These are phyloP conservation scores for Phialemoniopsis sp. DNA, from an alignment of 2,329 filamentous ascomycete species.

Conservation along the genomic window DNA sequence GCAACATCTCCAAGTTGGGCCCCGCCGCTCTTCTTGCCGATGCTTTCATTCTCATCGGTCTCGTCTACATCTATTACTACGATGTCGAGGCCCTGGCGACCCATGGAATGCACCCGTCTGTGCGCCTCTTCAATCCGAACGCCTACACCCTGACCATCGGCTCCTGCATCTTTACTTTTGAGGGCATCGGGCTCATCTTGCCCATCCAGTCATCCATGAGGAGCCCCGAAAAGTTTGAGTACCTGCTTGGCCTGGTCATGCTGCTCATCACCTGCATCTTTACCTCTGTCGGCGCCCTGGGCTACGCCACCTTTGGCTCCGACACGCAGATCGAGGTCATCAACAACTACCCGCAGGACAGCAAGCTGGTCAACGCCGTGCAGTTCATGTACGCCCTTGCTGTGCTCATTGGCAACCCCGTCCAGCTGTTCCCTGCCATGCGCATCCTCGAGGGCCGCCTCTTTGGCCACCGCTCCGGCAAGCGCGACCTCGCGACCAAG, in stretches of 20 bases:
- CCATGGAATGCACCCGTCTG: conserved; percentile 53
- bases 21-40: conserved; percentile 66
- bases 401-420: conserved; percentile 68
- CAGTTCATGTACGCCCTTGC: conserved; percentile 72
- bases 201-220: conserved; percentile 76
- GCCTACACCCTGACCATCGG: conserved; percentile 69
- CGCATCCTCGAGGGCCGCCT: conserved; percentile 66
- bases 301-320: conserved; percentile 69
- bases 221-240: conserved; percentile 62
- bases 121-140: conserved; percentile 66
- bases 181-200: conserved; percentile 72
- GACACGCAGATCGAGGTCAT: conserved; percentile 70
- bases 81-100: conserved; percentile 54
- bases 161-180: conserved; percentile 73
- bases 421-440: conserved; percentile 71
- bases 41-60: conserved; percentile 65
- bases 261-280: conserved; percentile 69
- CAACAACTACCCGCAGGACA: conserved; percentile 69
- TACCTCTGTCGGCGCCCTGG: conserved; percentile 67
- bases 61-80: conserved; percentile 71
- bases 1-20: conserved; percentile 72
- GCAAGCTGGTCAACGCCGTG: conserved; percentile 69
- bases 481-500: conserved; percentile 60
- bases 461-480: conserved; percentile 66
- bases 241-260: conserved; percentile 66